These are phyloP conservation scores for Boletus vermiculosoides DNA, from an alignment of 768 basidiomycete genomes.

Conservation along the genomic window DNA sequence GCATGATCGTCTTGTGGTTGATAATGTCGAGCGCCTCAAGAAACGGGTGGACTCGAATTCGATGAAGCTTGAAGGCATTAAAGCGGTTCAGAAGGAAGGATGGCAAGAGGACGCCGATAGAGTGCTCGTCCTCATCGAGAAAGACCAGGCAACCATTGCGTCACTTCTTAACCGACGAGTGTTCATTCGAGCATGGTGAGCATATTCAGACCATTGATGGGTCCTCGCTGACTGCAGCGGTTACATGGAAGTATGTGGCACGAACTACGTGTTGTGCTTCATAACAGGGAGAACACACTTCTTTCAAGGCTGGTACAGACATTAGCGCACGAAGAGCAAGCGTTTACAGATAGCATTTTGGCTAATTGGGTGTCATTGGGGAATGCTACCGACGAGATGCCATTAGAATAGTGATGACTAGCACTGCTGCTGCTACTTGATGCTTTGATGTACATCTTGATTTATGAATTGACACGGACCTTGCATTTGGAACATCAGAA, in stretches of 20 bases:
- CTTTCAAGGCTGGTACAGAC: conserved; percentile 69
- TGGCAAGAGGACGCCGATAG: conserved; percentile 88
- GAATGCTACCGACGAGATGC: conserved; percentile 77
- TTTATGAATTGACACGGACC: conserved; percentile 6
- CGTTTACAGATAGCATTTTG: conserved; percentile 59
- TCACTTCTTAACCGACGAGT: conserved; percentile 74
- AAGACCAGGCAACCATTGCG: conserved; percentile 80
- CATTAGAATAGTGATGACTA: conserved; percentile 59
- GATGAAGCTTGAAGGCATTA: conserved; percentile 73
- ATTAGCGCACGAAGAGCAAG: conserved; percentile 73
- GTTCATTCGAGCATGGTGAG: conserved; percentile 85
- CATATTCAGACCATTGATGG: not conserved
- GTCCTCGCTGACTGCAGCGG: conserved; percentile 7
- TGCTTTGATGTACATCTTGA: conserved; percentile 15
- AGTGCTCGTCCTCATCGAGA: conserved; percentile 68
- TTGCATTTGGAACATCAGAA: conserved; percentile 8
- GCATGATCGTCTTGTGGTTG: conserved; percentile 84
- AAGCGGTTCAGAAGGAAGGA: conserved; percentile 68
- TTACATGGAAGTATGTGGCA: conserved; percentile 79
- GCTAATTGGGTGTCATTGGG: conserved; percentile 74
- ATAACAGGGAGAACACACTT: conserved; percentile 85
- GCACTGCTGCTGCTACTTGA: not conserved
- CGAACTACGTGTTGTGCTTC: conserved; percentile 88
- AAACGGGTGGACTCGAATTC: conserved; percentile 80
- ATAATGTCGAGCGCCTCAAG: conserved; percentile 84